Percentiles rank a stretch among this genome's conserved stretches.
These are phyloP conservation scores for Talaromyces sp. DNA, from an alignment of 2,329 filamentous ascomycete species.

Conservation along the genomic window DNA sequence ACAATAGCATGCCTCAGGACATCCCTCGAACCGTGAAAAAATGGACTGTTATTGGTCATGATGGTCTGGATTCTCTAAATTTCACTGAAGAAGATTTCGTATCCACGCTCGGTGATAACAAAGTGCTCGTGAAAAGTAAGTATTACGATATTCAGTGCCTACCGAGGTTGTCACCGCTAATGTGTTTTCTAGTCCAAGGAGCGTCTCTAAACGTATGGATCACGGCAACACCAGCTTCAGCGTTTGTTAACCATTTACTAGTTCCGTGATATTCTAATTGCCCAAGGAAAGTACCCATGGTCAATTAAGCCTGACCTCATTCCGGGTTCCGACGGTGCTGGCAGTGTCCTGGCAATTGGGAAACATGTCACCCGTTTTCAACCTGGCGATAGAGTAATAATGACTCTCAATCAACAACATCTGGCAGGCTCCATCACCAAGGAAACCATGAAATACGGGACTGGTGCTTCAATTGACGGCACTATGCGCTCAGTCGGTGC, in stretches of 20 bases:
- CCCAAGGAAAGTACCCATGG: constrained; percentile 4
- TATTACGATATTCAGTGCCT: not conserved
- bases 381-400: constrained; percentile 14
- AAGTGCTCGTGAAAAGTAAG: constrained; percentile 12
- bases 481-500: constrained; percentile 47
- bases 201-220: not conserved
- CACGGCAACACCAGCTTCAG: too few species aligned
- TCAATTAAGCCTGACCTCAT: constrained; percentile 32
- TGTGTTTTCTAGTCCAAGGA: not conserved
- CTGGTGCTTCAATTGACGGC: constrained; percentile 49
- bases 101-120: not conserved
- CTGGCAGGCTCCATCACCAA: not conserved
- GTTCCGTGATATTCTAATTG: not conserved
- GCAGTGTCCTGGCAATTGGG: constrained; percentile 55
- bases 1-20: not conserved
- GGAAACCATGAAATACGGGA: constrained; percentile 11
- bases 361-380: constrained; percentile 42
- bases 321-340: constrained; percentile 60
- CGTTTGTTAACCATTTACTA: not conserved
- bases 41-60: not conserved
- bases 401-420: constrained; percentile 4
- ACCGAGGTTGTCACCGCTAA: not conserved
- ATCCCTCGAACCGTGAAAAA: constrained; percentile 6
- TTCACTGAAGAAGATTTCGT: not conserved
- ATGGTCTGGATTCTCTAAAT: not conserved